A percentile compares a stretch with the other conserved stretches of the same genome.
phyloP scores from a whole-genome alignment of 306 rosid genomes.

The Cucumis cinereus region DNA sequence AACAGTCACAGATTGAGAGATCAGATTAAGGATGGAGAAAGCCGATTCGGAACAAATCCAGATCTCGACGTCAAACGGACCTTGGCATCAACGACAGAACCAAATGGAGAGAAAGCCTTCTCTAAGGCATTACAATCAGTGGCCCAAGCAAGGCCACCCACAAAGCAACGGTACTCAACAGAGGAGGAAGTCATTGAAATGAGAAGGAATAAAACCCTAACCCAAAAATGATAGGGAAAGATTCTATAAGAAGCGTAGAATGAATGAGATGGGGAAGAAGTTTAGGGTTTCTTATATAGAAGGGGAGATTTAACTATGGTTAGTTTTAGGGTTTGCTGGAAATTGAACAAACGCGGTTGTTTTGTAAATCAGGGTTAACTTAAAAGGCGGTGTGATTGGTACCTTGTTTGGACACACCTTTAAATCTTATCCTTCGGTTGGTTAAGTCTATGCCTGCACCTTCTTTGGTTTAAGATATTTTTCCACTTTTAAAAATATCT shows the following conservation, averaged over 20 bases:
- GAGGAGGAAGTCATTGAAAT: slow-evolving; percentile 48
- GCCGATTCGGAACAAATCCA: slow-evolving; percentile 53
- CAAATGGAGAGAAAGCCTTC: slow-evolving; percentile 46
- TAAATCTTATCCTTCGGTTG: background rate
- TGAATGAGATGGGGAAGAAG: background rate
- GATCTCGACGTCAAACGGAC: slow-evolving; percentile 84
- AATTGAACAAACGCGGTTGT: background rate
- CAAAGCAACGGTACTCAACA: slow-evolving; percentile 76
- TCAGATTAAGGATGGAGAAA: slow-evolving; percentile 38
- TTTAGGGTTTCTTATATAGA: background rate
- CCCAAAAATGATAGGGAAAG: background rate
- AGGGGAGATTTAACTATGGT: background rate
- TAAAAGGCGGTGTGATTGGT: slow-evolving; percentile 2
- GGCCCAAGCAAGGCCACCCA: slow-evolving; percentile 97
- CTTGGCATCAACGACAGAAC: slow-evolving; percentile 78
- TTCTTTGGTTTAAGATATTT: no score
- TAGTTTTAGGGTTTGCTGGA: background rate
- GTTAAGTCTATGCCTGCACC: background rate
- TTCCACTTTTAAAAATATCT: no score
- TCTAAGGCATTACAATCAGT: slow-evolving; percentile 51
- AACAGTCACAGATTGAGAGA: slow-evolving; percentile 41
- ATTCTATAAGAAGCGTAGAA: background rate
- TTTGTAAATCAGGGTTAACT: slow-evolving; percentile 5
- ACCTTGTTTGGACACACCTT: background rate
- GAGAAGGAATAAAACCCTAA: background rate